phyloP scores from a whole-genome alignment of 805 yeast genomes.

The Candida ortonii region DNA sequence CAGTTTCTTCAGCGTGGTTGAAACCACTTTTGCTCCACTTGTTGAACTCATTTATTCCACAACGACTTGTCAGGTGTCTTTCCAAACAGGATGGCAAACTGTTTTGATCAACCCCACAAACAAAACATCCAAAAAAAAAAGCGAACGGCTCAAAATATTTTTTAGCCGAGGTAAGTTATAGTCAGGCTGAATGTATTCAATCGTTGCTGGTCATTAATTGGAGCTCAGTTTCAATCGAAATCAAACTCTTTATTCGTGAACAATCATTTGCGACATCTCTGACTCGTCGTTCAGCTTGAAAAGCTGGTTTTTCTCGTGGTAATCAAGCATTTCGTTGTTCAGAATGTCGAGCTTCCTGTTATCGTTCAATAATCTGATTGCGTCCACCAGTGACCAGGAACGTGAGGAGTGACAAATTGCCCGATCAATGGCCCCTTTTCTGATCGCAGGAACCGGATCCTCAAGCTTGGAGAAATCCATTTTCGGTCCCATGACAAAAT shows the following conservation, averaged over 20 bases:
- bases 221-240: no score
- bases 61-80: no score
- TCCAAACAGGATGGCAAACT: no score
- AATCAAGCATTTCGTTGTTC: conserved; percentile 15
- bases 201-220: no score
- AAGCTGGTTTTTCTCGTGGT: conserved; percentile 14
- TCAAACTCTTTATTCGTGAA: conserved; percentile 3
- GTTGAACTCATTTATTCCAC: conserved; percentile 6
- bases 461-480: conserved; percentile 19
- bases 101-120: no score
- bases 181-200: no score
- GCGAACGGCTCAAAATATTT: no score
- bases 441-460: conserved; percentile 24
- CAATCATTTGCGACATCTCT: conserved; percentile 13
- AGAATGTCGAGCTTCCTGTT: conserved; percentile 12
- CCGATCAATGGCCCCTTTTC: conserved; percentile 18
- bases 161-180: no score
- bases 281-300: conserved; percentile 17
- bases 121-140: no score
- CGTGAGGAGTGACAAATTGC: conserved; percentile 25
- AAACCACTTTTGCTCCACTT: conserved; percentile 47
- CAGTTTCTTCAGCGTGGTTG: conserved; percentile 42
- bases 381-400: conserved; percentile 20
- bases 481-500: conserved; percentile 26
- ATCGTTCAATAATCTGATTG: conserved; percentile 9